phyloP scores from a whole-genome alignment of 768 basidiomycete species.

The Lactarius akahatsu region DNA sequence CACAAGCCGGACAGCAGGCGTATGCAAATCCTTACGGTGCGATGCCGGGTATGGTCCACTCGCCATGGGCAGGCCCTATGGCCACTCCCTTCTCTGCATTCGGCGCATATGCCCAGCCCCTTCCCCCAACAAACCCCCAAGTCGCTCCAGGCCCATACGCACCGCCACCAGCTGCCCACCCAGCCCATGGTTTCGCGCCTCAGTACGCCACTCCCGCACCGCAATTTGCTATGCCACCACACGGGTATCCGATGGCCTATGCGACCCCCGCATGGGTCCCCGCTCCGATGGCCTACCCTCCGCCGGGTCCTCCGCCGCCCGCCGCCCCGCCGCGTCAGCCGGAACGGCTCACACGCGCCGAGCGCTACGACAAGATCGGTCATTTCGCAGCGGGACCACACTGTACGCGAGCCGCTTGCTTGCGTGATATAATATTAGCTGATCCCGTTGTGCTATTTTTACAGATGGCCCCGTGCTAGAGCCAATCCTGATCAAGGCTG shows the following conservation, averaged over 20 bases:
- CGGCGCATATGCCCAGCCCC: conserved; percentile 36
- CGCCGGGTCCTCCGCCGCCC: conserved; percentile 27
- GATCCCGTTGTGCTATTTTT: background rate
- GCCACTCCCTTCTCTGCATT: conserved; percentile 33
- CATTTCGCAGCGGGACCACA: conserved; percentile 43
- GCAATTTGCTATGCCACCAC: conserved; percentile 21
- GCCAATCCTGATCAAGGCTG: conserved; percentile 53
- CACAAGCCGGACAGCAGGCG: conserved; percentile 20
- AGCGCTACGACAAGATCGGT: conserved; percentile 37
- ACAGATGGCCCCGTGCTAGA: conserved; percentile 71
- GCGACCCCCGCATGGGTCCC: conserved; percentile 10
- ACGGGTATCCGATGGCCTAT: conserved; percentile 23
- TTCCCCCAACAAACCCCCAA: conserved; percentile 33
- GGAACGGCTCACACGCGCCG: conserved; percentile 34
- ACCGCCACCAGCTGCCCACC: conserved; percentile 10
- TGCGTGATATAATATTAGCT: conserved; percentile 14
- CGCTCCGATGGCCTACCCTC: conserved; percentile 16
- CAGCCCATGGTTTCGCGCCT: conserved; percentile 12
- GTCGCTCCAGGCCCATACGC: conserved; percentile 1
- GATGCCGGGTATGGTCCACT: conserved; percentile 3
- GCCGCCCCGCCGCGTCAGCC: conserved; percentile 31
- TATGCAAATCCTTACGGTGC: conserved; percentile 18
- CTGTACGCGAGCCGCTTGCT: conserved; percentile 38
- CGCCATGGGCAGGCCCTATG: conserved; percentile 16
- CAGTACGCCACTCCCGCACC: conserved; percentile 23